These are phyloP conservation scores for Posidonia oceanica DNA, from an alignment of 116 monocot genomes.

Conservation along the genomic window DNA sequence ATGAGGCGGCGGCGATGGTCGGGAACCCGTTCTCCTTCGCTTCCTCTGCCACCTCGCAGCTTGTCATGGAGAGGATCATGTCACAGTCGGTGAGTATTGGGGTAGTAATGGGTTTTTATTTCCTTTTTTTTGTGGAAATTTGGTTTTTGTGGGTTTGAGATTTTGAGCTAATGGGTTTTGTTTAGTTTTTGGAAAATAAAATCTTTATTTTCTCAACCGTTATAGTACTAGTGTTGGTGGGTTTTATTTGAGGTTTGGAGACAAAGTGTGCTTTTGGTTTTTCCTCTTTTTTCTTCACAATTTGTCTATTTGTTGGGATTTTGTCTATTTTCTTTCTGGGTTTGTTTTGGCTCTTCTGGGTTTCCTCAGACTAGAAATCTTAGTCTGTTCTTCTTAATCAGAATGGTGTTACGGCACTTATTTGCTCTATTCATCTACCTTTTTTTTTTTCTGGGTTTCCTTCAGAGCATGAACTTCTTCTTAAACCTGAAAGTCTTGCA, in stretches of 20 bases:
- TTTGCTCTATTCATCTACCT: too few species aligned
- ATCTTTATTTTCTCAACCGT: neutral
- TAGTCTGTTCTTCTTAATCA: too few species aligned
- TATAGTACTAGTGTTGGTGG: neutral
- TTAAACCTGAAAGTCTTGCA: too few species aligned
- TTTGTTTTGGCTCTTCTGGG: too few species aligned
- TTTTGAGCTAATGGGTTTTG: neutral
- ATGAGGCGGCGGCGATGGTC: constrained; percentile 13
- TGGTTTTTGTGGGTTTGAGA: neutral
- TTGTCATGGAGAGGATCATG: constrained; percentile 82
- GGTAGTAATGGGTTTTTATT: neutral
- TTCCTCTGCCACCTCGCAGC: constrained; percentile 68
- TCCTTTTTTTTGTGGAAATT: neutral
- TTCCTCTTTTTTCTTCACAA: neutral
- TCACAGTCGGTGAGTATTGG: constrained; percentile 59
- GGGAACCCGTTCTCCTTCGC: constrained; percentile 66
- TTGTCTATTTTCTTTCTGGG: too few species aligned
- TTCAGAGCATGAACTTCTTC: too few species aligned
- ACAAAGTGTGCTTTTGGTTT: neutral
- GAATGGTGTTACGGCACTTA: too few species aligned
- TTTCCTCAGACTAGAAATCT: too few species aligned
- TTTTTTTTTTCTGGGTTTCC: too few species aligned
- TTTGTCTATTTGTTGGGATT: too few species aligned
- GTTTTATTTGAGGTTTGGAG: neutral
- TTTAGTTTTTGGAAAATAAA: neutral